Evolutionary conservation across 495 filamentous ascomycete species (phyloP).

Genomic region (Amorphotheca resinae): DNA sequence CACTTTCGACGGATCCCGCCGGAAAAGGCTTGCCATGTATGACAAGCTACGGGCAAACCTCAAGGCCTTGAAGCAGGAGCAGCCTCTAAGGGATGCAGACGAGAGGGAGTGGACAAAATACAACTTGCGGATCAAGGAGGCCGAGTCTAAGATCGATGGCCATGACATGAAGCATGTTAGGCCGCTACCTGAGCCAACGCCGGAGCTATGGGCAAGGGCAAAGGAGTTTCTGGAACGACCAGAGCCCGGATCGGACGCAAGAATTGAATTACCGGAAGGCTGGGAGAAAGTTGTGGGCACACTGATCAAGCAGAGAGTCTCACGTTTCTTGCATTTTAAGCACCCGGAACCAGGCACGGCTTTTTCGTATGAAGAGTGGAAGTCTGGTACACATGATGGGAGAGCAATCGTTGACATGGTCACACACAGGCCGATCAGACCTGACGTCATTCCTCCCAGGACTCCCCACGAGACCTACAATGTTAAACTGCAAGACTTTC

Average conservation of each 20-base stretch:
- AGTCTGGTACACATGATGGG: neutral
- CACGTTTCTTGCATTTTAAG: neutral
- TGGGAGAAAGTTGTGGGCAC: too few species aligned
- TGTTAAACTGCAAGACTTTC: conserved; percentile 23
- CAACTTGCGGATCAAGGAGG: neutral
- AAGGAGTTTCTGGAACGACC: neutral
- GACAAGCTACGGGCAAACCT: neutral
- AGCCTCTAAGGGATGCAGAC: neutral
- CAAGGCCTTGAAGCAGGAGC: neutral
- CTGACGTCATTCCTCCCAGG: conserved; percentile 1
- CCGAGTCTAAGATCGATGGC: neutral
- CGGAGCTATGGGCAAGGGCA: neutral
- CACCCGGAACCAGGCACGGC: neutral
- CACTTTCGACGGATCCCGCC: neutral
- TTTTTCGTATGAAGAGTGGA: neutral
- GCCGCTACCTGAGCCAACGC: neutral
- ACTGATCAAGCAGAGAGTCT: too few species aligned
- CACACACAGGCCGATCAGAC: neutral
- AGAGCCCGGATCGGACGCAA: neutral
- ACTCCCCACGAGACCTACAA: neutral
- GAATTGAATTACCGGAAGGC: too few species aligned
- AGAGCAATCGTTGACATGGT: neutral
- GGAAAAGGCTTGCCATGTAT: neutral
- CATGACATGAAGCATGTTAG: too few species aligned
- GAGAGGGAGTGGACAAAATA: neutral